A percentile compares a stretch with the other conserved stretches of the same genome.
Conservation (phyloP, 106 monocot species). For the Narthecium ossifragum region DNA sequence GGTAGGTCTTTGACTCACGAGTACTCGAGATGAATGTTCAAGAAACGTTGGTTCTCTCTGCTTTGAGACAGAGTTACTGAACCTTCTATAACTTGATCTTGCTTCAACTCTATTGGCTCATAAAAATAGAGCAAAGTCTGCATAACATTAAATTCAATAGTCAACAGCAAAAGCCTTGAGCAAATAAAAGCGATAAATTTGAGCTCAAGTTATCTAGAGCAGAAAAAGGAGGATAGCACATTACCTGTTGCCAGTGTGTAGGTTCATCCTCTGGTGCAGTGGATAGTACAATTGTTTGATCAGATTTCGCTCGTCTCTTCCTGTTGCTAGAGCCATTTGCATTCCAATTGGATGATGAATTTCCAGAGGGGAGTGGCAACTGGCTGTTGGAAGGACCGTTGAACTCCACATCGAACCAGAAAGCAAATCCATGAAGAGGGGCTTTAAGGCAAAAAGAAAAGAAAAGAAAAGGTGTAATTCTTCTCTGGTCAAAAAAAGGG, state of each 20-base stretch:
- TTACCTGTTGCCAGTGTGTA: constrained; percentile 99
- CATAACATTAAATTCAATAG: constrained; percentile 11
- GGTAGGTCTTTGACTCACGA: constrained; percentile 70
- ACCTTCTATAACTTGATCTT: constrained; percentile 91
- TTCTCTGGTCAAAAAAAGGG: no score
- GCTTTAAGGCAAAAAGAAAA: constrained; percentile 36
- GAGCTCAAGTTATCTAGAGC: no score
- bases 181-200: no score
- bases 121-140: constrained; percentile 93
- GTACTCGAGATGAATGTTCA: constrained; percentile 90
- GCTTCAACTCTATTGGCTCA: constrained; percentile 86
- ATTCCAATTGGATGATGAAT: constrained; percentile 16
- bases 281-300: constrained; percentile 65
- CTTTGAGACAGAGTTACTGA: constrained; percentile 83
- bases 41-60: constrained; percentile 72
- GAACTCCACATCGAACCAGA: constrained; percentile 99
- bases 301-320: constrained; percentile 45
- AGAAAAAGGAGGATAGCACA: neutral
- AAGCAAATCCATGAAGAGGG: constrained; percentile 93
- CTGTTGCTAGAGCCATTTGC: constrained; percentile 16
- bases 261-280: constrained; percentile 97
- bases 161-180: neutral
- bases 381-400: constrained; percentile 54
- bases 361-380: constrained; percentile 8
- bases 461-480: neutral